Percentiles rank a stretch among this genome's conserved stretches.
Evolutionary conservation across 768 basidiomycete genomes (phyloP).

Genomic region (Xerocomellus chrysenteron): DNA sequence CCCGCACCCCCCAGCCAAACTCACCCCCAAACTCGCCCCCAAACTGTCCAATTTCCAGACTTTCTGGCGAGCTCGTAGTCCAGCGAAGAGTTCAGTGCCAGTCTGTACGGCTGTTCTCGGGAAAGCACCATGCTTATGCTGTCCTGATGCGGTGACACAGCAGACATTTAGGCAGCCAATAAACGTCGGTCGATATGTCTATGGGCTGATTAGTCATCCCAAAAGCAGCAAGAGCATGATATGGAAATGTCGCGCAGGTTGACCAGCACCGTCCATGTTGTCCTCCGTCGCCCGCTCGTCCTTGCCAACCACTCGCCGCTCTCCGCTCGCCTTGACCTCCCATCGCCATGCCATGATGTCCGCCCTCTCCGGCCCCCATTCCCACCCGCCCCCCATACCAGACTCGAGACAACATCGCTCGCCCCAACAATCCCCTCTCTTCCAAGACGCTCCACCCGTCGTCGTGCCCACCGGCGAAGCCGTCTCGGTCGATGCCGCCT

Average conservation of each 20-base stretch:
- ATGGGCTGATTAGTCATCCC: slow-evolving; percentile 19
- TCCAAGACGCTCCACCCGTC: slow-evolving; percentile 51
- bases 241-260: neutral
- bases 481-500: slow-evolving; percentile 57
- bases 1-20: no score
- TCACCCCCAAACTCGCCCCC: no score
- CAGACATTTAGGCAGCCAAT: slow-evolving; percentile 4
- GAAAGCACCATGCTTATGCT: no score
- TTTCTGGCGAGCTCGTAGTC: no score
- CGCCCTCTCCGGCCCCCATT: slow-evolving; percentile 41
- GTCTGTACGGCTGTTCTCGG: no score
- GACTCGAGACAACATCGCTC: slow-evolving; percentile 17
- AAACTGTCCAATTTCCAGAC: no score
- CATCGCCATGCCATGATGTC: slow-evolving; percentile 69
- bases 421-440: slow-evolving; percentile 9
- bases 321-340: neutral
- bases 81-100: no score
- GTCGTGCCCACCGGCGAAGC: slow-evolving; percentile 46
- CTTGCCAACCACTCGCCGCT: neutral
- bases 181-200: slow-evolving; percentile 2
- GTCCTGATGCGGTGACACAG: no score
- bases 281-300: slow-evolving; percentile 17
- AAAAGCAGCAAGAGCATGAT: neutral
- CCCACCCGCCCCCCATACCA: slow-evolving; percentile 24
- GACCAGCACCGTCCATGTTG: slow-evolving; percentile 20